Evolutionary conservation across 345 rosid species (phyloP).

Genomic region (Populus nigra): DNA sequence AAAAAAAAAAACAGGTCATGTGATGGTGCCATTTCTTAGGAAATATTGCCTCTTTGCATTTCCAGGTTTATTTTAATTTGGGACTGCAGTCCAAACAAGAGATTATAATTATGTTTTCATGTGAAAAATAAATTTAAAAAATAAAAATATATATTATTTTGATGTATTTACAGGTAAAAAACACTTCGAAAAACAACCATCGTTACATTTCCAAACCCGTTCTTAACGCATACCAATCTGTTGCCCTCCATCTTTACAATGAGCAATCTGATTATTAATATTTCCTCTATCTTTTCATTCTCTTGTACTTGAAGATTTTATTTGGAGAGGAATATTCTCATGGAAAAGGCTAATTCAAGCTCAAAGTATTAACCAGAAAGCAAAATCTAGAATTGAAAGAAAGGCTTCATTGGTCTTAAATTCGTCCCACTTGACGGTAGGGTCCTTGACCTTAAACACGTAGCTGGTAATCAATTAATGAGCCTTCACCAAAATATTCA

Average conservation of each 20-base stretch:
- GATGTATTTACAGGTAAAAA: no score
- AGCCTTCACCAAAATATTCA: no score
- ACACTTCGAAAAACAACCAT: rapidly evolving
- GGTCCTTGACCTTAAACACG: not conserved
- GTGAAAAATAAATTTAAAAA: no score
- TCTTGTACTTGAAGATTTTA: not conserved
- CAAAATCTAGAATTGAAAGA: not conserved
- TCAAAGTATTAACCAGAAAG: not conserved
- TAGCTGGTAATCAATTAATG: no score
- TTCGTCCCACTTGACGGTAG: not conserved
- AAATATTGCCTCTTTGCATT: not conserved
- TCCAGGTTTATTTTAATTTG: not conserved
- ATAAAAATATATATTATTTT: no score
- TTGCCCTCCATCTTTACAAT: conserved; percentile 13
- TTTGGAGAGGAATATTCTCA: not conserved
- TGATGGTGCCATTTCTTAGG: not conserved
- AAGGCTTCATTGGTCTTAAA: not conserved
- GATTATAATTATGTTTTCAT: no score
- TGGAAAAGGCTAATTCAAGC: not conserved
- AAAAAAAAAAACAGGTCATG: conserved; percentile 8
- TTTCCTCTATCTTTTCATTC: conserved; percentile 1
- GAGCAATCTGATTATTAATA: not conserved
- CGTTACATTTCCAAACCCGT: rapidly evolving
- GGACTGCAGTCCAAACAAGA: no score
- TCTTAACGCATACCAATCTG: not conserved